Conservation (phyloP, 139 green algal species). For the Closterium sp. region DNA sequence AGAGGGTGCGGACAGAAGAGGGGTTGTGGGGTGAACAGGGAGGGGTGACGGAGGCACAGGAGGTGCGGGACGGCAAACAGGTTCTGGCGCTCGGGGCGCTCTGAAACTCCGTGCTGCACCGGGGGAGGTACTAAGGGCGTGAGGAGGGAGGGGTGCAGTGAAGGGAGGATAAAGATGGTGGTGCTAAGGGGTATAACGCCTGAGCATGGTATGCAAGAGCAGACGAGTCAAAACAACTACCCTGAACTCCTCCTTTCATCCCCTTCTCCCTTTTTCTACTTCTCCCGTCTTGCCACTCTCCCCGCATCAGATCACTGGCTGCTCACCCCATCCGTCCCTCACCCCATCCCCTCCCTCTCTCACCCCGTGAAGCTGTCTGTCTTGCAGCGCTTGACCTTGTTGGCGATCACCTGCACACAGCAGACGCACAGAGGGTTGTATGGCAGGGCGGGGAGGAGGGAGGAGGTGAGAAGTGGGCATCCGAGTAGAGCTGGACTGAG, state of each 20-base stretch:
- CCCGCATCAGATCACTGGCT: background rate
- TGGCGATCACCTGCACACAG: constrained; percentile 62
- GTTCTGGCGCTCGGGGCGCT: constrained; percentile 27
- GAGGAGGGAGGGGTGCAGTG: background rate
- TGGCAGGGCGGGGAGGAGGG: too few species aligned
- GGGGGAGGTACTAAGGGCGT: background rate
- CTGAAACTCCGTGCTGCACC: too few species aligned
- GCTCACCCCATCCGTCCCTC: background rate
- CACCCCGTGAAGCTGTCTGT: constrained; percentile 74
- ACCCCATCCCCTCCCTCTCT: background rate
- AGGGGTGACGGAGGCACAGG: too few species aligned
- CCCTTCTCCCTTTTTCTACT: too few species aligned
- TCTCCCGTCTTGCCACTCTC: background rate
- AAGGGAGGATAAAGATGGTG: background rate
- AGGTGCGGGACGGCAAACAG: too few species aligned
- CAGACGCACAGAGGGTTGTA: too few species aligned
- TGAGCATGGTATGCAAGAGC: too few species aligned
- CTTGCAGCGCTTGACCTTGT: constrained; percentile 79
- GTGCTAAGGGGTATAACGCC: background rate
- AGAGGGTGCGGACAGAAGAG: background rate
- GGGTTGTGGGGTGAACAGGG: too few species aligned
- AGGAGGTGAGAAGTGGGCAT: too few species aligned
- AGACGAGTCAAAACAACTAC: background rate
- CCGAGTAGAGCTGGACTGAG: too few species aligned
- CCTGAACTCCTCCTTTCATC: background rate